Evolutionary conservation across 345 rosid genomes (phyloP), one percentile per base, ranked within the genome.

Genomic region (Erucastrum elatum): DNA sequence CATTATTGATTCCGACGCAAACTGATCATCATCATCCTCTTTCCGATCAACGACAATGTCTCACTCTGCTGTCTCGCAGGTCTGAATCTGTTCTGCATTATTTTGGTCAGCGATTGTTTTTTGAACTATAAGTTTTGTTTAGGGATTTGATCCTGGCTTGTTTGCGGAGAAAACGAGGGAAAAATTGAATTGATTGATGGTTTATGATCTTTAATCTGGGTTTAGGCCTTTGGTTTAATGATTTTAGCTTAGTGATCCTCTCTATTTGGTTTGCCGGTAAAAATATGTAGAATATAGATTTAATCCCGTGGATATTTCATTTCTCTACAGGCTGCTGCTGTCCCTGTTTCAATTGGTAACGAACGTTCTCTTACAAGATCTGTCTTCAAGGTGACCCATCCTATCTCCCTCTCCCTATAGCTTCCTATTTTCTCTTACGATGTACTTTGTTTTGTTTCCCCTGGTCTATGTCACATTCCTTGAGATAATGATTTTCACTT

Each of bases 381-480:
- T n/a, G 16, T 74, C 75, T 74, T 79, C 71, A 79, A 74, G 82
- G 82, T 79, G 65, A 68, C 74, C n/a, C 66, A 35, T 68, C 63
- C 4, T n/a, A 26, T 66, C 74, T 58, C 68, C 8, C 29, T 7
- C 37, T 34, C 37, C 37, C 7, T 5, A 34, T 8, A 5, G 37
- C 6, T 6, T 34, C 37, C 37, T 37, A 37, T 37, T 37, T 37
- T 37, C 15, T 11, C 53, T 8, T 4, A 16, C 26, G 26, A 46
- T 69, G 16, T 69, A 34, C 10, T 8, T 68, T 15, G 26, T 63
- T 34, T 64, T 33, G 7, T 13, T 4, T 69, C 35, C 27, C 27
- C 61, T 46, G 26, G 11, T 2, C 21, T 35, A 3, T 49, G n/a
- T 25, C 27, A 61, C 59, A 41, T 61, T 64, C 25, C 10, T 61